phyloP scores from a whole-genome alignment of 2,329 filamentous ascomycete species.

The Colletotrichum abscissum region DNA sequence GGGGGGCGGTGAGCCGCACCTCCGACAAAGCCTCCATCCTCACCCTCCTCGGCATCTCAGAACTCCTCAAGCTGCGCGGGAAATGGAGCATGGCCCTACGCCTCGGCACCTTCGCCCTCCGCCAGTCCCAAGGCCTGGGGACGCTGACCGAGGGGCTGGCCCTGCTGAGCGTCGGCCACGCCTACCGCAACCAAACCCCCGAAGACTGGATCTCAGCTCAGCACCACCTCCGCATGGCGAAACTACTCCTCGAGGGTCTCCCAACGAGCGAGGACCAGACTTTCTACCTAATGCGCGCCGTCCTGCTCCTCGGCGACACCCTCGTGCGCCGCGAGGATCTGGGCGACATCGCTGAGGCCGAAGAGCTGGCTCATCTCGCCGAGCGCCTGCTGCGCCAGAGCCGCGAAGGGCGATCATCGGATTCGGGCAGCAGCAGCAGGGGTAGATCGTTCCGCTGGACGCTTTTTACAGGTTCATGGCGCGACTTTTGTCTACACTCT shows the following conservation, averaged over 20 bases:
- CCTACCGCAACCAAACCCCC: constrained; percentile 35
- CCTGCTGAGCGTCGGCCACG: constrained; percentile 34
- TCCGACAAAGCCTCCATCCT: constrained; percentile 32
- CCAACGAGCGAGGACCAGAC: constrained; percentile 31
- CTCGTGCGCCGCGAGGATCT: constrained; percentile 36
- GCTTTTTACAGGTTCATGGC: constrained; percentile 30
- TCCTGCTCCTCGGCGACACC: constrained; percentile 37
- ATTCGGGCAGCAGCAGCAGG: not conserved
- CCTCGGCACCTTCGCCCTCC: constrained; percentile 23
- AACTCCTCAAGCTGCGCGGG: constrained; percentile 33
- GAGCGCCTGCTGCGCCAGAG: constrained; percentile 29
- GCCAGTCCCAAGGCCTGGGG: constrained; percentile 25
- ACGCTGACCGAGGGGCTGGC: constrained; percentile 34
- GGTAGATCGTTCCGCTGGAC: constrained; percentile 32
- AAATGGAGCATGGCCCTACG: constrained; percentile 33
- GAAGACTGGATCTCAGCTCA: constrained; percentile 33
- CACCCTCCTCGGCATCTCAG: constrained; percentile 30
- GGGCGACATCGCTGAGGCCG: constrained; percentile 33
- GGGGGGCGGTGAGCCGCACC: constrained; percentile 35
- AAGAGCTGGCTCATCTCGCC: constrained; percentile 29
- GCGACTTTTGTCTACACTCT: constrained; percentile 38
- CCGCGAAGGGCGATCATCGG: constrained; percentile 6
- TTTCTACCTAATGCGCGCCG: constrained; percentile 35
- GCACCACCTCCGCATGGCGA: constrained; percentile 33
- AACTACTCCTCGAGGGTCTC: constrained; percentile 29